Percentiles rank a stretch among this genome's conserved stretches.
phyloP scores from a whole-genome alignment of 352 stramenopile species.

The Phytophthora cryptogea region DNA sequence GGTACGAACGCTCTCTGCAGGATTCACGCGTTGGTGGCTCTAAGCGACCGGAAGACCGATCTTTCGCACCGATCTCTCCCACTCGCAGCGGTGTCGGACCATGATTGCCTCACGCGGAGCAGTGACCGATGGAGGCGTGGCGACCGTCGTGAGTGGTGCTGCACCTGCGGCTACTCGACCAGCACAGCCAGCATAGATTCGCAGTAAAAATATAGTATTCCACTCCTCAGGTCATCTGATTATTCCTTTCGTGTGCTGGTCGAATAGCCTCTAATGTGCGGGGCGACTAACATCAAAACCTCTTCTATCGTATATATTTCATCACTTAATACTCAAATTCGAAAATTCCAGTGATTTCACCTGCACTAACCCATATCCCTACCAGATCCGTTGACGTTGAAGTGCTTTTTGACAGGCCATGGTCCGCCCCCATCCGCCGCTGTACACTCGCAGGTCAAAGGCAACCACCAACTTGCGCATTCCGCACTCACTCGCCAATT shows the following conservation, averaged over 20 bases:
- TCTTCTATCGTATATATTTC: background rate
- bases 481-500: constrained; percentile 36
- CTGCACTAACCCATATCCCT: background rate
- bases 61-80: background rate
- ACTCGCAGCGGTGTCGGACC: background rate
- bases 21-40: constrained; percentile 4
- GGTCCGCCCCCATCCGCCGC: constrained; percentile 28
- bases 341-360: background rate
- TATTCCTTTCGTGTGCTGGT: background rate
- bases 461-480: constrained; percentile 13
- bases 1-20: background rate
- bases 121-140: background rate
- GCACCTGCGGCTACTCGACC: background rate
- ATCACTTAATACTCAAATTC: background rate
- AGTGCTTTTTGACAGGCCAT: constrained; percentile 10
- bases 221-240: background rate
- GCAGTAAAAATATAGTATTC: background rate
- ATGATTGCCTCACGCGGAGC: constrained; percentile 1
- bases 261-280: background rate
- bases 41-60: background rate
- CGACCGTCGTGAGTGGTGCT: background rate
- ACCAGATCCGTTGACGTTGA: constrained; percentile 23
- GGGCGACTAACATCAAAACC: background rate
- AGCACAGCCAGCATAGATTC: background rate
- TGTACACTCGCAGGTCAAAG: constrained; percentile 21